Evolutionary conservation across 192 early-diverging fungal species (phyloP), one percentile per base, ranked within the genome.

Genomic region (Jimgerdemannia lactiflua): DNA sequence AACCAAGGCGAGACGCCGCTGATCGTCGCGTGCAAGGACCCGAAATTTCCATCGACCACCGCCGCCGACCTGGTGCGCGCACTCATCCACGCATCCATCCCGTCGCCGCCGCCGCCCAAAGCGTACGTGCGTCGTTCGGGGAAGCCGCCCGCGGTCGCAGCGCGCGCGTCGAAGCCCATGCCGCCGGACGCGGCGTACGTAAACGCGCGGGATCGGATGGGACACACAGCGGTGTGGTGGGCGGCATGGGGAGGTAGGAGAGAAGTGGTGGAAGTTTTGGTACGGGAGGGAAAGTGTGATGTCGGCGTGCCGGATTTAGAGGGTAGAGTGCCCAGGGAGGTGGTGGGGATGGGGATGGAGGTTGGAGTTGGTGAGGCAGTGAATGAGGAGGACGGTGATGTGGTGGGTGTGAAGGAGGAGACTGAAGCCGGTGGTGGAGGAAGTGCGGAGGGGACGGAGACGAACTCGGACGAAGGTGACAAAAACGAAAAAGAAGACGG

Each of bases 121-220:
- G 40, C 18, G 29, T 59, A 59, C 49, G 14, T 10, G 49, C 19
- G 19, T 14, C 7, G 67, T 6, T 41, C 29, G 9, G 67, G 67
- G 19, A 59, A 59, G 14, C 29, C 29, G 1, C 49, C 49, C 49
- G 49, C 14, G 49, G 14, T 59, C 6, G 8, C 8, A 59, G 14
- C 49, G 14, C 8, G 8, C 6, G 14, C 8, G 0, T 4, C 19
- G 40, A 41, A 9, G 29, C 19, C 40, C 6, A 68, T 68, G 67
- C 19, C 67, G 67, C 67, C 67, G 19, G 67, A 68, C 67, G 29
- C 67, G 19, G 40, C 67, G 9, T 68, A 39, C 40, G 67, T 68
- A 7, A 68, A 68, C 19, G 67, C 67, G 29, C 19, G 18, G 67
- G 67, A 68, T 68, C 29, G 29, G 29, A 14, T 41, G 19, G 67